A percentile compares a stretch with the other conserved stretches of the same genome.
These are phyloP conservation scores for Sisymbrium irio DNA, from an alignment of 345 rosid species.

Conservation along the genomic window DNA sequence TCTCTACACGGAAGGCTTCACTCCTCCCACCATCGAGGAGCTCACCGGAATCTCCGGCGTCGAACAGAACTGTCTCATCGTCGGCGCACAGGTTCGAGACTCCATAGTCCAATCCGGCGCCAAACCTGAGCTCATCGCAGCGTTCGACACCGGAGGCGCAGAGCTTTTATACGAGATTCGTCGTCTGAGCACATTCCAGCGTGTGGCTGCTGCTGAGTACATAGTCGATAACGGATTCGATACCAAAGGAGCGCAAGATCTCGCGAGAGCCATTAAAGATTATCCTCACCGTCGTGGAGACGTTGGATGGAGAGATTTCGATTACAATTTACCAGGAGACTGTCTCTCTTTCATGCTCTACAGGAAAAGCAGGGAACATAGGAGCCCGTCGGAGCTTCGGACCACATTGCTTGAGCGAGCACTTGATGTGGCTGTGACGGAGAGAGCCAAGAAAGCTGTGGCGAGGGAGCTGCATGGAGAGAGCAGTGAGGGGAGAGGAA, in stretches of 20 bases:
- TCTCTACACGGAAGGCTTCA: conserved; percentile 73
- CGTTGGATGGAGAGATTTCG: conserved; percentile 51
- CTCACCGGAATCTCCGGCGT: conserved; percentile 73
- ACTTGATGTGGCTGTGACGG: conserved; percentile 57
- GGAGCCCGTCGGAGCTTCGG: conserved; percentile 50
- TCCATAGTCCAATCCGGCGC: conserved; percentile 55
- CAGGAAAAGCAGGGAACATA: conserved; percentile 66
- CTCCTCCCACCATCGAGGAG: conserved; percentile 69
- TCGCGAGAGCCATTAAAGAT: conserved; percentile 82
- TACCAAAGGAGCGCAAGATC: conserved; percentile 56
- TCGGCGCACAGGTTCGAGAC: conserved; percentile 74
- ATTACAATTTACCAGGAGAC: conserved; percentile 69
- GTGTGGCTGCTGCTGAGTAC: conserved; percentile 58
- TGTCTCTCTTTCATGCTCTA: conserved; percentile 74
- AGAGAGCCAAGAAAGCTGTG: conserved; percentile 52
- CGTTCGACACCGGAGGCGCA: conserved; percentile 66
- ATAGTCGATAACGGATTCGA: conserved; percentile 46
- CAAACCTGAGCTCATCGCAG: conserved; percentile 52
- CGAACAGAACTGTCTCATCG: conserved; percentile 80
- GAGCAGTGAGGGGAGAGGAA: conserved; percentile 20
- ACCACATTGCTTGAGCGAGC: conserved; percentile 54
- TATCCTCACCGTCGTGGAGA: conserved; percentile 76
- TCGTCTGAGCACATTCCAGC: conserved; percentile 53
- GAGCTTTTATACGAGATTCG: conserved; percentile 82
- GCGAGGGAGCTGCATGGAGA: conserved; percentile 47